Evolutionary conservation across 768 basidiomycete genomes (phyloP), one percentile per base, ranked within the genome.

Genomic region (Lactifluus hygrophoroides): DNA sequence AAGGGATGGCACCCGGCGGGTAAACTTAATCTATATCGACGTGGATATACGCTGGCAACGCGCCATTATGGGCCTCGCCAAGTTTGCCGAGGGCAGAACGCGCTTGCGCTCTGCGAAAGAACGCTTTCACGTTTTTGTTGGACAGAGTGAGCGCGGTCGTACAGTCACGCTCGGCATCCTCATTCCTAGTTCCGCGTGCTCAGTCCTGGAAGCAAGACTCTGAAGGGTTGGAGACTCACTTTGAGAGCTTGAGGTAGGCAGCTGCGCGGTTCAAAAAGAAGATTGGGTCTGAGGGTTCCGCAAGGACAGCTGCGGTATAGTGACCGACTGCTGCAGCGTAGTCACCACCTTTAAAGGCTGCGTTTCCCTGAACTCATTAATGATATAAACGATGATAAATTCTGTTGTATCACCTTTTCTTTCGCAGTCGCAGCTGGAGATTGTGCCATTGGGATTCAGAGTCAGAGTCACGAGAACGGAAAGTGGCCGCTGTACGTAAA

Each of bases 231-330:
- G 52, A 65, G 71, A 85, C 91, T 75, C 77, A 93, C 93, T 95
- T 96, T 81, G 84, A 85, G 74, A 95, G 80, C 78, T 93, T 94
- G 60, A 97, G 79, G 75, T 94, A 94, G 27, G 92, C 90, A 35
- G 90, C 88, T 3, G 92, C 90, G 44, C 94, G 83, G 68, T 97
- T 97, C 34, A 94, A 76, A 34, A 86, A 84, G 62, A 85, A 88
- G 0, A 90, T 87, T n/a, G 80, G 75, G 66, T 95, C 90, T 0
- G 69, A 74, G 11, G 74, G 69, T 70, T 94, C 86, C 2, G 84
- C 80, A 19, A 90, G 69, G 45, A 88, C 82, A 3, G 94, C 94
- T 1, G 81, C 73, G 32, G 89, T 87, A 72, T 96, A 97, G 68
- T 91, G 85, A 0, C 91, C 92, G 51, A 97, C 79, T 0, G 93